Percentiles rank a stretch among this genome's conserved stretches.
Evolutionary conservation across 371 early-diverging fungal genomes (phyloP).

Genomic region (Funneliformis caledonium): DNA sequence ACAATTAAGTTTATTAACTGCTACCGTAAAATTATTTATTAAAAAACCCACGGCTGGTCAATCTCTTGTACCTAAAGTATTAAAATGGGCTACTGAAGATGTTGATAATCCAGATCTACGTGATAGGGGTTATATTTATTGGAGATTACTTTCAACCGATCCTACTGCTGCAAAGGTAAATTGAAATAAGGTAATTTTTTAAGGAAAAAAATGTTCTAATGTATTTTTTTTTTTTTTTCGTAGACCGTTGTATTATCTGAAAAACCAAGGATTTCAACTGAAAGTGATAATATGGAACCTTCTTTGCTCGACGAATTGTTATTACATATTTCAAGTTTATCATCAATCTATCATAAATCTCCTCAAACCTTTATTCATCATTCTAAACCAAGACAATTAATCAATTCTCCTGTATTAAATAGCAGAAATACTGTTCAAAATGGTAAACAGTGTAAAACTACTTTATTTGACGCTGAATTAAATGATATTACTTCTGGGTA

Average conservation of each 20-base stretch:
- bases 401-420: slow-evolving; percentile 40
- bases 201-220: neutral
- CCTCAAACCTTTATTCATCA: slow-evolving; percentile 71
- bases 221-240: neutral
- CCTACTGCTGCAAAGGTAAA: slow-evolving; percentile 73
- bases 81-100: slow-evolving; percentile 92
- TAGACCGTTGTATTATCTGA: slow-evolving; percentile 81
- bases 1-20: slow-evolving; percentile 92
- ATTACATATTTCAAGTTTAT: slow-evolving; percentile 83
- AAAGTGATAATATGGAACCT: slow-evolving; percentile 78
- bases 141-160: slow-evolving; percentile 93
- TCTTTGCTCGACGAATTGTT: slow-evolving; percentile 87
- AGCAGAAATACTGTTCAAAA: neutral
- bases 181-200: slow-evolving; percentile 39
- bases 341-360: slow-evolving; percentile 94
- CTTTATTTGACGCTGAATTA: neutral
- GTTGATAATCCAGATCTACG: slow-evolving; percentile 96
- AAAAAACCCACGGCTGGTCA: slow-evolving; percentile 88
- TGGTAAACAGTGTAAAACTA: neutral
- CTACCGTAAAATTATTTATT: slow-evolving; percentile 94
- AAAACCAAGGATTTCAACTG: slow-evolving; percentile 90
- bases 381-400: slow-evolving; percentile 36
- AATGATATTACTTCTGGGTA: slow-evolving; percentile 15
- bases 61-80: slow-evolving; percentile 86
- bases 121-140: slow-evolving; percentile 97